Conservation (phyloP, 2,329 filamentous ascomycete species). For the Xylaria arbuscula region DNA sequence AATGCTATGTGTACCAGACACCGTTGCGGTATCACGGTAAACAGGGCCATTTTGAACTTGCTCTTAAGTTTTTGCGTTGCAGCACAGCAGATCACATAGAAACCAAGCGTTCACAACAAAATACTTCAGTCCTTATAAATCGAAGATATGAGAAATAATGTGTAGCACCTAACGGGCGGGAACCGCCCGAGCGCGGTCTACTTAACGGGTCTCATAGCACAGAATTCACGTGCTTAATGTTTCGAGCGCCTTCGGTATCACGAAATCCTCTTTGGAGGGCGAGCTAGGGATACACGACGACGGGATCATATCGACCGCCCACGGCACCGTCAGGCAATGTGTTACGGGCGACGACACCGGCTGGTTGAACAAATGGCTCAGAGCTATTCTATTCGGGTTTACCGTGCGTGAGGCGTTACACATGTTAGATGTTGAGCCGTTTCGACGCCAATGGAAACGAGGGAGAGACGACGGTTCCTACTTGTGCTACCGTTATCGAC, state of each 20-base stretch:
- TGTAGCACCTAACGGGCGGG: not conserved
- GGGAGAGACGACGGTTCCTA: not conserved
- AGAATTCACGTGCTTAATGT: not conserved
- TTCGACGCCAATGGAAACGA: not conserved
- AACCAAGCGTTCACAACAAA: not conserved
- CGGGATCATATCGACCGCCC: not conserved
- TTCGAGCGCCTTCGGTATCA: not conserved
- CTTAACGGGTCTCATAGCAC: not conserved
- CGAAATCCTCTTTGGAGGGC: not conserved
- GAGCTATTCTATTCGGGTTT: not conserved
- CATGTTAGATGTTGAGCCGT: not conserved
- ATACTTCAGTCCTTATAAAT: not conserved
- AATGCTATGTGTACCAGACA: not conserved
- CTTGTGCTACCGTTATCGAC: too few species aligned
- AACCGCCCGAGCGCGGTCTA: not conserved
- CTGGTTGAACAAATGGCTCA: not conserved
- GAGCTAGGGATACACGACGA: not conserved
- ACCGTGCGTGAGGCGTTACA: not conserved
- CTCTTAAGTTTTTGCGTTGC: not conserved
- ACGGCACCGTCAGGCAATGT: constrained; percentile 1
- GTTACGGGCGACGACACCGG: not conserved
- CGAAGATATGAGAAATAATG: not conserved
- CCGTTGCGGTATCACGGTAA: not conserved
- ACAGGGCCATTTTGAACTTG: not conserved
- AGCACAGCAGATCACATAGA: not conserved